A percentile compares a stretch with the other conserved stretches of the same genome.
phyloP scores from a whole-genome alignment of 1,284 basidiomycete species.

The Ceratobasidium sp. region DNA sequence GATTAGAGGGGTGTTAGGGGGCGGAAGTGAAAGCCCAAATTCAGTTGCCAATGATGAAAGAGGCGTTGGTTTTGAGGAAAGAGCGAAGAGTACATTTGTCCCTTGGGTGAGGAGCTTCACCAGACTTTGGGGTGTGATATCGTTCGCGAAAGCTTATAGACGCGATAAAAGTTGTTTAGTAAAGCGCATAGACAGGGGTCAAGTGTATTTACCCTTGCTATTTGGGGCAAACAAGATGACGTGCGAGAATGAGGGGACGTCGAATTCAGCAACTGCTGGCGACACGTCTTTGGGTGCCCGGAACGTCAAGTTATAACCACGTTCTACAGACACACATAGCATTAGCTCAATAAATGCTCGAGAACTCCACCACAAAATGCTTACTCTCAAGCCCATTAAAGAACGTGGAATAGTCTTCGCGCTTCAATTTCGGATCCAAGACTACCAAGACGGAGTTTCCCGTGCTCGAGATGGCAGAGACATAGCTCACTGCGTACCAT shows the following conservation, averaged over 20 bases:
- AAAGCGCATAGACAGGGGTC: neutral
- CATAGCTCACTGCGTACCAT: conserved; percentile 30
- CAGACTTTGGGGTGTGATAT: conserved; percentile 83
- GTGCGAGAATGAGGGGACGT: conserved; percentile 76
- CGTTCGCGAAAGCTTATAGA: conserved; percentile 67
- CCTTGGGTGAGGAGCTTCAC: conserved; percentile 71
- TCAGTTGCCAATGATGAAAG: conserved; percentile 74
- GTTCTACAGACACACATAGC: conserved; percentile 55
- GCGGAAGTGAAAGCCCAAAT: conserved; percentile 75
- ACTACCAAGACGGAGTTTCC: conserved; percentile 85
- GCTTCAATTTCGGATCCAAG: conserved; percentile 69
- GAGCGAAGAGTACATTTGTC: conserved; percentile 84
- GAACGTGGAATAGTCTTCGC: conserved; percentile 77
- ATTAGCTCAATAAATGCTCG: neutral
- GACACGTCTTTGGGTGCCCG: conserved; percentile 73
- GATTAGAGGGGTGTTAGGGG: conserved; percentile 71
- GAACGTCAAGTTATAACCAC: conserved; percentile 83
- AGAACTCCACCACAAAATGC: conserved; percentile 41
- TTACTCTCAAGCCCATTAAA: conserved; percentile 77
- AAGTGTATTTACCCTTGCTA: conserved; percentile 67
- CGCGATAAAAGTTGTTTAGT: neutral
- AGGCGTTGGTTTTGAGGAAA: conserved; percentile 74
- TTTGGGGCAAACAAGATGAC: conserved; percentile 83
- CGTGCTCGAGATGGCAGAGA: conserved; percentile 72
- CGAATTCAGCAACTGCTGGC: conserved; percentile 71